Percentiles rank a stretch among this genome's conserved stretches.
phyloP scores from a whole-genome alignment of 352 stramenopile species.

The Pythium scleroteichum region DNA sequence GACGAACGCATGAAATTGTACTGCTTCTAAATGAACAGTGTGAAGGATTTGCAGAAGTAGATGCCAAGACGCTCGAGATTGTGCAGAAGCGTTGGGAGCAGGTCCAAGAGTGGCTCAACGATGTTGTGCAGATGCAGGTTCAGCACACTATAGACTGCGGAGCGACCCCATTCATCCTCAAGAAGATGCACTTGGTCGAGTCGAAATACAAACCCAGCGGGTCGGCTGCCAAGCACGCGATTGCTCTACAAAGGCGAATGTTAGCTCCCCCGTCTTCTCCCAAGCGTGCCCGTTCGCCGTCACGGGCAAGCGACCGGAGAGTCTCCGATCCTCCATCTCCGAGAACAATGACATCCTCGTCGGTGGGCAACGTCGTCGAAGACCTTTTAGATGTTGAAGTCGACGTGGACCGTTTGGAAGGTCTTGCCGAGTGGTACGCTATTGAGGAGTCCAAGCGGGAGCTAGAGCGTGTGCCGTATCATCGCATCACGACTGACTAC shows the following conservation, averaged over 20 bases:
- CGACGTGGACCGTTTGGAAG: constrained; percentile 55
- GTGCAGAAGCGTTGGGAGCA: constrained; percentile 62
- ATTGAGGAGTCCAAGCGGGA: constrained; percentile 70
- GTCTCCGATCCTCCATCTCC: constrained; percentile 13
- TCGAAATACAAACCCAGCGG: constrained; percentile 7
- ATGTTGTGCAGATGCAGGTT: constrained; percentile 59
- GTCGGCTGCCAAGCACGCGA: constrained; percentile 7
- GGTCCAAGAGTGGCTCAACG: constrained; percentile 65
- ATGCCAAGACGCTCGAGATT: constrained; percentile 45
- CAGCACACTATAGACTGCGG: constrained; percentile 70
- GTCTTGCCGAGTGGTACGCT: constrained; percentile 70
- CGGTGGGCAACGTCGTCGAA: background rate
- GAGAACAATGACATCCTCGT: constrained; percentile 1
- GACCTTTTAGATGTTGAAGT: constrained; percentile 20
- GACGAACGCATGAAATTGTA: constrained; percentile 68
- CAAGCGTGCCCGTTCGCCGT: constrained; percentile 11
- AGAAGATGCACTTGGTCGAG: constrained; percentile 62
- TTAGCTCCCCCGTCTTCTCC: constrained; percentile 11
- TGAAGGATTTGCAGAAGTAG: constrained; percentile 62
- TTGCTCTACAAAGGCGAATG: constrained; percentile 11
- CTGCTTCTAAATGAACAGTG: constrained; percentile 70
- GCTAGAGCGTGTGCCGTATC: constrained; percentile 59
- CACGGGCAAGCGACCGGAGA: constrained; percentile 9
- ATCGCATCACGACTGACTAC: constrained; percentile 61
- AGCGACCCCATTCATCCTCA: constrained; percentile 62